Conservation (phyloP, 495 filamentous ascomycete genomes). For the Aspergillus nidulans region DNA sequence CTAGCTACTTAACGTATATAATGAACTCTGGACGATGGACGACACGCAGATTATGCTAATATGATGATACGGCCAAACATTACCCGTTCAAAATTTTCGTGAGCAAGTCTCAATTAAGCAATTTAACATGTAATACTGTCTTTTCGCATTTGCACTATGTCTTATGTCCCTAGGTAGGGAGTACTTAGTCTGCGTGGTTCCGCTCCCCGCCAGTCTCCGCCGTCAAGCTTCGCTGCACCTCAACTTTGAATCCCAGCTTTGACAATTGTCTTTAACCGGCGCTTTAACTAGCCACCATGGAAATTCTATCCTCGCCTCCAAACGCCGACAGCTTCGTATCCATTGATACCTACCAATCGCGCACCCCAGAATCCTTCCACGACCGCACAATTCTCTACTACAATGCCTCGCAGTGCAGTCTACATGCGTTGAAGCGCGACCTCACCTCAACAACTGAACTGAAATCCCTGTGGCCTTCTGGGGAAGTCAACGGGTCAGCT, state of each 20-base stretch:
- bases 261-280: not conserved
- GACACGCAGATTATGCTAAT: not conserved
- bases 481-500: slow-evolving; percentile 14
- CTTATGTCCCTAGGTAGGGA: too few species aligned
- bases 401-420: slow-evolving; percentile 58
- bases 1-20: not conserved
- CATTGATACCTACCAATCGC: slow-evolving; percentile 73
- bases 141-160: too few species aligned
- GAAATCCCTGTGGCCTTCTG: slow-evolving; percentile 23
- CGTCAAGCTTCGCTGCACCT: not conserved
- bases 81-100: not conserved
- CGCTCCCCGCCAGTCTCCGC: slow-evolving; percentile 7
- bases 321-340: slow-evolving; percentile 58
- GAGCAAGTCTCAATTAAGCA: not conserved
- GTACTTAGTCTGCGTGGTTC: not conserved
- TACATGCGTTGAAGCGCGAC: slow-evolving; percentile 46
- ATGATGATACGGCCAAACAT: not conserved
- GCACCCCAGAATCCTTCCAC: slow-evolving; percentile 81
- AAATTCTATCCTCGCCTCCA: slow-evolving; percentile 47
- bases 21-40: not conserved
- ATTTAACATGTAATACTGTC: too few species aligned
- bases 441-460: slow-evolving; percentile 29
- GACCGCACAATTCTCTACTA: slow-evolving; percentile 78
- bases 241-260: not conserved
- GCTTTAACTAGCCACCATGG: slow-evolving; percentile 25